Percentiles rank a stretch among this genome's conserved stretches.
Conservation (phyloP, 225 moss, liverwort and hornwort genomes). For the Bryoerythrophyllum caledonicum region DNA sequence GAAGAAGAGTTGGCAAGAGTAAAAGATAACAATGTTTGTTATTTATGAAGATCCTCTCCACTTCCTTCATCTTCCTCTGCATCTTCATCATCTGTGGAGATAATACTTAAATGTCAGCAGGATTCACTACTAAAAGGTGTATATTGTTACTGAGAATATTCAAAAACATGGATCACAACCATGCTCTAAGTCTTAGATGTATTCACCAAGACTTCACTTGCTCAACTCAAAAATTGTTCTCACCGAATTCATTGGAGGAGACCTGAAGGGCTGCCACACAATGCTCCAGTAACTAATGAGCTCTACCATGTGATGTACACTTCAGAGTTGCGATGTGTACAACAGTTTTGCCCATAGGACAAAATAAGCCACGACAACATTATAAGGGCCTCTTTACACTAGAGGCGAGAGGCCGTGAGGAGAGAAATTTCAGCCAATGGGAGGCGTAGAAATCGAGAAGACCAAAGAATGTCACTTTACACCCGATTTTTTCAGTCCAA, state of each 20-base stretch:
- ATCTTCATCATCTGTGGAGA: constrained; percentile 65
- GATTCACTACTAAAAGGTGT: constrained; percentile 4
- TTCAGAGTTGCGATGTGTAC: too few species aligned
- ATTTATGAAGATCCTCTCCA: constrained; percentile 71
- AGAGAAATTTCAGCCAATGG: too few species aligned
- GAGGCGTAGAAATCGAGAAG: too few species aligned
- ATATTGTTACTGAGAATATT: constrained; percentile 1
- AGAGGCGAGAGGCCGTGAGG: too few species aligned
- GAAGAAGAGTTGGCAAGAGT: constrained; percentile 67
- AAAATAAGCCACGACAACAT: too few species aligned
- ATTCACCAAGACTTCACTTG: constrained; percentile 17
- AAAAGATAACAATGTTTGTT: constrained; percentile 64
- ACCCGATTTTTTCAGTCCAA: too few species aligned
- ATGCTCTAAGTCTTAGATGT: constrained; percentile 8
- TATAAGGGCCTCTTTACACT: too few species aligned
- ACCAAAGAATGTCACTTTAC: too few species aligned
- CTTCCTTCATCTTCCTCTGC: constrained; percentile 85
- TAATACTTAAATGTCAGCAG: constrained; percentile 18
- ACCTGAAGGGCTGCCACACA: constrained; percentile 68
- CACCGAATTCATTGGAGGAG: constrained; percentile 74
- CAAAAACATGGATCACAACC: constrained; percentile 6
- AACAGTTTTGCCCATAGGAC: too few species aligned
- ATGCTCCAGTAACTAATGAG: constrained; percentile 55
- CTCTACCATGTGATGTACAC: constrained; percentile 18
- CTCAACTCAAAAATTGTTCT: constrained; percentile 17